Percentiles rank a stretch among this genome's conserved stretches.
Evolutionary conservation across 495 filamentous ascomycete species (phyloP).

Genomic region (Elaphomyces granulatus): DNA sequence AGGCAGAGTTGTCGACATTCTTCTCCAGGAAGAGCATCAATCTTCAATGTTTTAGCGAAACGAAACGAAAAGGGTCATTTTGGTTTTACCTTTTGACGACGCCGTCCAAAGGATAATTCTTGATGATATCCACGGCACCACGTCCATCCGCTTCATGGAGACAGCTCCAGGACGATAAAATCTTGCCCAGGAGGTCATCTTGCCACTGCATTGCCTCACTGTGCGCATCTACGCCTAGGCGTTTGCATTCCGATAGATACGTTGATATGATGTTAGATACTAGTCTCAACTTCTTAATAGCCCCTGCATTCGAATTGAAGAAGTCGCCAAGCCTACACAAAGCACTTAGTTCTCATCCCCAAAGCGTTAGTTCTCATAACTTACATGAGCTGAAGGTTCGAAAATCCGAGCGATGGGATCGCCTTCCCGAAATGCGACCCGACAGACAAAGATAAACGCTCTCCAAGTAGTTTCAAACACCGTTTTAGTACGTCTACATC

Average conservation of each 20-base stretch:
- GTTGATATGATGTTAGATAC: background rate
- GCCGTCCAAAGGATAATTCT: background rate
- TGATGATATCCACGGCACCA: background rate
- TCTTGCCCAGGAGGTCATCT: background rate
- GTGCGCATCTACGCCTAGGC: background rate
- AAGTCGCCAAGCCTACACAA: too few species aligned
- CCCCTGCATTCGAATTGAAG: too few species aligned
- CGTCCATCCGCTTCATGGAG: slow-evolving; percentile 1
- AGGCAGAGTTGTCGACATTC: background rate
- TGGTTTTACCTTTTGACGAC: background rate
- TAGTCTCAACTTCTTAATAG: background rate
- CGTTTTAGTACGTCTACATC: too few species aligned
- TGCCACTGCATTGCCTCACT: slow-evolving; percentile 1
- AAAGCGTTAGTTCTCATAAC: background rate
- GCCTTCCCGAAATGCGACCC: too few species aligned
- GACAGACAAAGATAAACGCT: too few species aligned
- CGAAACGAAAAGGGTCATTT: background rate
- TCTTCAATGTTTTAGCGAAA: background rate
- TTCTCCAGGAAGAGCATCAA: background rate
- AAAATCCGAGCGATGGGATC: too few species aligned
- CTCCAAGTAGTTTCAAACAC: too few species aligned
- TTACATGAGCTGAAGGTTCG: background rate
- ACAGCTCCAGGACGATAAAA: background rate
- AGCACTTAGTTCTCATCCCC: background rate
- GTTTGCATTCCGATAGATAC: slow-evolving; percentile 1